Conservation (phyloP, 305 asterid genomes). For the Monarda citriodora region DNA sequence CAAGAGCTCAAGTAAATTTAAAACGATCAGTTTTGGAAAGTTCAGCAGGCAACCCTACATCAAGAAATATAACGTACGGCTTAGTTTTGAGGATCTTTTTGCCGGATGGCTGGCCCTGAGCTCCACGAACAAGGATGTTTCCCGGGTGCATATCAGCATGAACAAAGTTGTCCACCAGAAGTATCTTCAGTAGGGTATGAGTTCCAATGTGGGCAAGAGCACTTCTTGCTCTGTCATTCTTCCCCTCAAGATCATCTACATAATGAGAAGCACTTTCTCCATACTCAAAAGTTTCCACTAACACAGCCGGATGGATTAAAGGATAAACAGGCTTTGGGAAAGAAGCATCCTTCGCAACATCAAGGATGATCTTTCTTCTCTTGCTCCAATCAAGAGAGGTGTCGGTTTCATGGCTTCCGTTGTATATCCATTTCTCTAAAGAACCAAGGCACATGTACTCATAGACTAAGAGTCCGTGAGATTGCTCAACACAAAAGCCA, state of each 20-base stretch:
- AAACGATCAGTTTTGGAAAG: conserved; percentile 75
- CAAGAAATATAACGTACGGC: conserved; percentile 94
- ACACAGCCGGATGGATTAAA: conserved; percentile 93
- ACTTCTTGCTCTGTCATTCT: conserved; percentile 76
- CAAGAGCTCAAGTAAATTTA: conserved; percentile 84
- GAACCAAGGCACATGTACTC: no score
- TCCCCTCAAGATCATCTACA: conserved; percentile 82
- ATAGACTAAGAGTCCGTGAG: no score
- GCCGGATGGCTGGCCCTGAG: conserved; percentile 50
- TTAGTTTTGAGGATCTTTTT: conserved; percentile 78
- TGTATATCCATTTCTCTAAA: no score
- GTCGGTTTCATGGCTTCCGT: no score
- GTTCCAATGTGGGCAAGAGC: conserved; percentile 98
- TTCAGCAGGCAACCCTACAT: conserved; percentile 99
- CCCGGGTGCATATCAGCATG: conserved; percentile 99
- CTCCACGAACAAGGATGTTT: conserved; percentile 90
- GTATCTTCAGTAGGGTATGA: conserved; percentile 95
- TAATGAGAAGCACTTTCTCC: conserved; percentile 90
- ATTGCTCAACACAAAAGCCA: no score
- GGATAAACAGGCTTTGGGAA: conserved; percentile 98
- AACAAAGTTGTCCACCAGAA: conserved; percentile 98
- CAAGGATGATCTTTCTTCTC: no score
- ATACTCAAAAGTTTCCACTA: conserved; percentile 97
- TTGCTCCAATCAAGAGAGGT: no score
- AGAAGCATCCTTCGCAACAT: conserved; percentile 92